Evolutionary conservation across 2,329 filamentous ascomycete genomes (phyloP).

Genomic region (Beauveria asiatica): DNA sequence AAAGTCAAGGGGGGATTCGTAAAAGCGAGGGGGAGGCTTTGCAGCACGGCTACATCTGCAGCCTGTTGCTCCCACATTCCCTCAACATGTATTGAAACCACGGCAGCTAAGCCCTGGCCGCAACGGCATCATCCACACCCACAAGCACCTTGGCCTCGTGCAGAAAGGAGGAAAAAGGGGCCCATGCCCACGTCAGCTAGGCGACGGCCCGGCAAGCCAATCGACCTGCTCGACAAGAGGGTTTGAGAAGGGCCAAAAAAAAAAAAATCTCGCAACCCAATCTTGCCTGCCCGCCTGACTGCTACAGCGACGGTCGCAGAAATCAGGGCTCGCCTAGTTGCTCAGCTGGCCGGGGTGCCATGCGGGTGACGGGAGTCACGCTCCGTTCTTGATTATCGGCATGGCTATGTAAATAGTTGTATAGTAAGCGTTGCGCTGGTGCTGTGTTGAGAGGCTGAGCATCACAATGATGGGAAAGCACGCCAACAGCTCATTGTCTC

Average conservation of each 20-base stretch:
- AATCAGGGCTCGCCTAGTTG: neutral
- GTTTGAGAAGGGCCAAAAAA: no score
- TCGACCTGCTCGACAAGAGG: neutral
- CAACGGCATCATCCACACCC: slow-evolving; percentile 4
- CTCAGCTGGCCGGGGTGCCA: neutral
- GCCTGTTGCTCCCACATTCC: neutral
- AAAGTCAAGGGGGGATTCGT: neutral
- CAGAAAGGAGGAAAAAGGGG: neutral
- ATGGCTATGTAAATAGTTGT: neutral
- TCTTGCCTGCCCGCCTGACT: neutral
- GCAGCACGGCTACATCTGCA: neutral
- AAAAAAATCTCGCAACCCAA: slow-evolving; percentile 1
- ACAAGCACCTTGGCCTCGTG: slow-evolving; percentile 6
- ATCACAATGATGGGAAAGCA: neutral
- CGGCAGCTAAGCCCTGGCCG: neutral
- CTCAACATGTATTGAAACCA: neutral
- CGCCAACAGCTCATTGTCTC: neutral
- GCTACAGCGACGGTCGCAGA: neutral
- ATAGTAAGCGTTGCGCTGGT: neutral
- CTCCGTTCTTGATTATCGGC: neutral
- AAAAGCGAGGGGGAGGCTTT: neutral
- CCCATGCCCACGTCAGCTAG: neutral
- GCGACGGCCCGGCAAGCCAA: neutral
- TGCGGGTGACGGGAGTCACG: neutral
- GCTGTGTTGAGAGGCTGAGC: neutral